These are phyloP conservation scores for Letharia columbiana DNA, from an alignment of 495 filamentous ascomycete genomes.

Conservation along the genomic window DNA sequence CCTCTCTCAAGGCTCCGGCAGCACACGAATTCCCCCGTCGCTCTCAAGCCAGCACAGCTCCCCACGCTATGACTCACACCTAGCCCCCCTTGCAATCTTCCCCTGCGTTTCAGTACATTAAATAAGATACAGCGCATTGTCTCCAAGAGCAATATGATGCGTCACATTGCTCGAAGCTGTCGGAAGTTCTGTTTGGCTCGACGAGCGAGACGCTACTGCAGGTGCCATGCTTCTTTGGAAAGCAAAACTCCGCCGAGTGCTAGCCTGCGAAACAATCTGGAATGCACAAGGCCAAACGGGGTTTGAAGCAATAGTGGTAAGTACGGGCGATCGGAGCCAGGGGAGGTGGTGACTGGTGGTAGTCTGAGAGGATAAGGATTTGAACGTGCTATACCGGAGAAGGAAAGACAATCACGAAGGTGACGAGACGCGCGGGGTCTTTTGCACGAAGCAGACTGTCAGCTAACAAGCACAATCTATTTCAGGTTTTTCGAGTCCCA, in stretches of 20 bases:
- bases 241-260: background rate
- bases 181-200: background rate
- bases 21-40: background rate
- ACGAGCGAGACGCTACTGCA: slow-evolving; percentile 12
- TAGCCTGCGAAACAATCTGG: background rate
- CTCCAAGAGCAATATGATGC: background rate
- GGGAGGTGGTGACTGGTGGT: background rate
- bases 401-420: no score
- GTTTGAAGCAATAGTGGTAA: no score
- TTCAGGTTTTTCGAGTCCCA: background rate
- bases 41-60: background rate
- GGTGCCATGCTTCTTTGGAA: slow-evolving; percentile 1
- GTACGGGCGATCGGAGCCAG: background rate
- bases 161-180: background rate
- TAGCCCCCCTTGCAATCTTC: background rate
- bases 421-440: no score
- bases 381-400: no score
- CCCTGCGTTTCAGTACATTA: background rate
- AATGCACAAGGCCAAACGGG: background rate
- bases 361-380: no score
- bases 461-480: background rate
- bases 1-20: background rate
- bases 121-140: background rate
- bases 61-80: slow-evolving; percentile 12
- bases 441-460: background rate